A percentile compares a stretch with the other conserved stretches of the same genome.
Evolutionary conservation across 441 rosid genomes (phyloP).

Genomic region (Arabidopsis lyrata): DNA sequence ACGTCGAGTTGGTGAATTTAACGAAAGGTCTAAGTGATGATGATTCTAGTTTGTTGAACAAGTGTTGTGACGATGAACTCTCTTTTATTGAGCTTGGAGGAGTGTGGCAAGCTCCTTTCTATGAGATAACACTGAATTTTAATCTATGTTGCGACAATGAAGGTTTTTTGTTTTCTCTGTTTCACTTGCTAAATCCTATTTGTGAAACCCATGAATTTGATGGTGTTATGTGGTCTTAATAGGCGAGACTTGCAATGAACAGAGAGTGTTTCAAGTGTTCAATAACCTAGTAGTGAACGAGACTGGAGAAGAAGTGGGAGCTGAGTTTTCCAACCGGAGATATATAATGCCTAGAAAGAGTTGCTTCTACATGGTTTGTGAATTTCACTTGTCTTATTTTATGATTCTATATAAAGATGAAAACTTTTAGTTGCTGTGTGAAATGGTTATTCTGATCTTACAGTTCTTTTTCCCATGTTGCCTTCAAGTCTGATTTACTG

Average conservation of each 20-base stretch:
- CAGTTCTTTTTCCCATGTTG: slow-evolving; percentile 37
- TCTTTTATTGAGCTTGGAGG: slow-evolving; percentile 73
- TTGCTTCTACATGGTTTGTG: slow-evolving; percentile 81
- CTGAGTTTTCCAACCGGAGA: slow-evolving; percentile 57
- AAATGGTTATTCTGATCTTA: slow-evolving; percentile 15
- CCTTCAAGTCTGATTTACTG: slow-evolving; percentile 79
- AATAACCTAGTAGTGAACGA: slow-evolving; percentile 65
- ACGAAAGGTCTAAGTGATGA: slow-evolving; percentile 52
- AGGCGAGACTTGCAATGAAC: slow-evolving; percentile 50
- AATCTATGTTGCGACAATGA: slow-evolving; percentile 39
- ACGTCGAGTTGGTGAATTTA: slow-evolving; percentile 54
- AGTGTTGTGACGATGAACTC: slow-evolving; percentile 28
- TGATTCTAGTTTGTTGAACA: slow-evolving; percentile 40
- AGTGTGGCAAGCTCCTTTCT: slow-evolving; percentile 90
- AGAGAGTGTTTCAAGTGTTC: slow-evolving; percentile 58
- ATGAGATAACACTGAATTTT: slow-evolving; percentile 66
- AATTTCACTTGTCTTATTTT: neutral
- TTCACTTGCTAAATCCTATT: slow-evolving; percentile 7
- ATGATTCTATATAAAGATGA: slow-evolving; percentile 21
- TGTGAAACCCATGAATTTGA: neutral
- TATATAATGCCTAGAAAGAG: slow-evolving; percentile 69
- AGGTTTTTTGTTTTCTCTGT: slow-evolving; percentile 37
- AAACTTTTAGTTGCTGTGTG: slow-evolving; percentile 11
- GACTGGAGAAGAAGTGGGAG: slow-evolving; percentile 65
- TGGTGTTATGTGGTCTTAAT: slow-evolving; percentile 20